phyloP scores from a whole-genome alignment of 805 yeast genomes.

The Candida xyloterini region DNA sequence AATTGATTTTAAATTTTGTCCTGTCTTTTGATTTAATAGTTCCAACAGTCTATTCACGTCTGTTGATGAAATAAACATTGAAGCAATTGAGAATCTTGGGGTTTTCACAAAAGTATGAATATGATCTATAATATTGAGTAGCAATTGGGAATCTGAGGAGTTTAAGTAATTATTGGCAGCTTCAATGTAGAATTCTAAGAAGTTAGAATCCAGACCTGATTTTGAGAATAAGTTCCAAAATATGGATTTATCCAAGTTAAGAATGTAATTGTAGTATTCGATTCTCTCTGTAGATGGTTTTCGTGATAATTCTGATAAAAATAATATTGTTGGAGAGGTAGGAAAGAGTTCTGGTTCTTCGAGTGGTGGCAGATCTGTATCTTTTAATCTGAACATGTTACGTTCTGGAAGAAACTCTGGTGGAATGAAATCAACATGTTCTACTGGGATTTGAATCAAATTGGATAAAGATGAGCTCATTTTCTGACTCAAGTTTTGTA shows the following conservation, averaged over 20 bases:
- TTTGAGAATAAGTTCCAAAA: conserved; percentile 34
- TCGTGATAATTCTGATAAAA: conserved; percentile 38
- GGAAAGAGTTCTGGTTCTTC: conserved; percentile 9
- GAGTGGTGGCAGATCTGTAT: conserved; percentile 35
- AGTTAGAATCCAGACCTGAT: conserved; percentile 49
- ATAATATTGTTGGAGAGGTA: conserved; percentile 45
- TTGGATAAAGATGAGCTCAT: background rate
- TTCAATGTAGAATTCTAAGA: conserved; percentile 45
- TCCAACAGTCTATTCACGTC: conserved; percentile 16
- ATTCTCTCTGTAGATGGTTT: conserved; percentile 29
- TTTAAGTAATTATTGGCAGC: conserved; percentile 32
- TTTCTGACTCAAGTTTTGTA: background rate
- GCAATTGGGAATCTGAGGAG: conserved; percentile 18
- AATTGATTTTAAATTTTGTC: conserved; percentile 11
- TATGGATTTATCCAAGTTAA: conserved; percentile 28
- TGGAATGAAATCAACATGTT: conserved; percentile 7
- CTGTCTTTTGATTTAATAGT: conserved; percentile 6
- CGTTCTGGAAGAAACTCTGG: conserved; percentile 1
- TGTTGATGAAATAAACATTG: conserved; percentile 32
- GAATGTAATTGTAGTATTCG: conserved; percentile 37
- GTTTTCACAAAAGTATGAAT: conserved; percentile 32
- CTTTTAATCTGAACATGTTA: conserved; percentile 17
- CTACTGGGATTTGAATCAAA: conserved; percentile 6
- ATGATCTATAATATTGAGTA: conserved; percentile 21
- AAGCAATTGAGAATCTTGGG: conserved; percentile 37